Conservation (phyloP, 352 stramenopile species). For the Globisporangium emineosum region DNA sequence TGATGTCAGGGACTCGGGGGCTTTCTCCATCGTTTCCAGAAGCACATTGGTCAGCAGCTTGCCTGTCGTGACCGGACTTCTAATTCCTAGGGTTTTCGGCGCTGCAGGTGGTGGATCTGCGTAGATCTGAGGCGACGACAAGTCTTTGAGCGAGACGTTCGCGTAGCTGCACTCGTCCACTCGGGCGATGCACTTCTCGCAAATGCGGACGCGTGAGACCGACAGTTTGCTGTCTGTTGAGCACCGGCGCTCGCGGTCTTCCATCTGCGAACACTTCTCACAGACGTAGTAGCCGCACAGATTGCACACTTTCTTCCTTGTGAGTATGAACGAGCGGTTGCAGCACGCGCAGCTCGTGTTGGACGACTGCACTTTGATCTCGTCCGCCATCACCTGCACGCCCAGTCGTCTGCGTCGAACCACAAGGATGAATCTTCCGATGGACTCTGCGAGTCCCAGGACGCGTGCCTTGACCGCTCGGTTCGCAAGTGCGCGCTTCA, state of each 20-base stretch:
- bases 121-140: slow-evolving; percentile 2
- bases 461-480: neutral
- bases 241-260: slow-evolving; percentile 10
- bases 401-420: slow-evolving; percentile 13
- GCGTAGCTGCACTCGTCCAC: slow-evolving; percentile 11
- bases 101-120: neutral
- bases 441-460: neutral
- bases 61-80: slow-evolving; percentile 3
- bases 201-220: slow-evolving; percentile 7
- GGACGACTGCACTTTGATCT: slow-evolving; percentile 11
- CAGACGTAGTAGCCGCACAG: slow-evolving; percentile 21
- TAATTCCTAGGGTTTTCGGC: neutral
- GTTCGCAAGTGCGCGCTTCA: neutral
- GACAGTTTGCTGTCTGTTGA: too few species aligned
- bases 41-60: slow-evolving; percentile 19
- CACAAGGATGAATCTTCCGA: slow-evolving; percentile 8
- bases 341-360: slow-evolving; percentile 16
- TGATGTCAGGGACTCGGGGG: slow-evolving; percentile 8
- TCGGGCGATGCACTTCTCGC: slow-evolving; percentile 11
- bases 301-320: slow-evolving; percentile 7
- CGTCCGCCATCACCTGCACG: slow-evolving; percentile 13
- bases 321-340: slow-evolving; percentile 11
- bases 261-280: slow-evolving; percentile 11
- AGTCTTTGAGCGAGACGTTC: slow-evolving; percentile 7
- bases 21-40: slow-evolving; percentile 15